Evolutionary conservation across 352 stramenopile species (phyloP), one percentile per base, ranked within the genome.

Genomic region (Pythium sukuiense): DNA sequence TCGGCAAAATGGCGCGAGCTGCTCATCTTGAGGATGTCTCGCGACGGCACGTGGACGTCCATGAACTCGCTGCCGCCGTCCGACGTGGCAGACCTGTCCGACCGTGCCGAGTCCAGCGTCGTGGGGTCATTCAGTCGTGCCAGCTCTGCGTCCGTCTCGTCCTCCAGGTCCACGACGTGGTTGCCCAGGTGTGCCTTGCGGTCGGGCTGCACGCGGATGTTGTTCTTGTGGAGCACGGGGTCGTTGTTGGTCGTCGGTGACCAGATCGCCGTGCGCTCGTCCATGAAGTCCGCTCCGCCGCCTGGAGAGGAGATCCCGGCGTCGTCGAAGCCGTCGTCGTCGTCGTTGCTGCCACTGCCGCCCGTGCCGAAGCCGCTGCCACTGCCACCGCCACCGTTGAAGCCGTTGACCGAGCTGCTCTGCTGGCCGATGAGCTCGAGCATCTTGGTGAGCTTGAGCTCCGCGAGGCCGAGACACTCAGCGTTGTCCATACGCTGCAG

Each of bases 11-110:
- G 85, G 12, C 86, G 77, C 13, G 81, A 90, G 72, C 86, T 95
- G 72, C 83, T 93, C 80, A 92, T 90, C 77, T 95, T 95, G 55
- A 95, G 81, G 56, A 95, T 92, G 56, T 91, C 79, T 11, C 86
- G 81, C 11, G 85, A 90, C 32, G 83, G 86, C 37, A 95, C 81
- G 18, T 89, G 55, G 29, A 83, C 77, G 43, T 83, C 83, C 54
- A 82, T 80, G 33, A 74, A 61, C 13, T 88, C 80, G 12, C 45
- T 52, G 45, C 45, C 45, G 11, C 45, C 45, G 18, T 52, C 20
- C 9, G 45, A 52, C 7, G 65, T 49, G 0, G 1, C 33, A 65
- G 4, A 59, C 4, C 24, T 63, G n/a, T 70, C 70, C 2, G 67
- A 73, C n/a, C 60, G 45, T 3, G 54, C 66, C 61, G 76, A 88